Conservation (phyloP, 345 rosid species). For the Brassica incana region DNA sequence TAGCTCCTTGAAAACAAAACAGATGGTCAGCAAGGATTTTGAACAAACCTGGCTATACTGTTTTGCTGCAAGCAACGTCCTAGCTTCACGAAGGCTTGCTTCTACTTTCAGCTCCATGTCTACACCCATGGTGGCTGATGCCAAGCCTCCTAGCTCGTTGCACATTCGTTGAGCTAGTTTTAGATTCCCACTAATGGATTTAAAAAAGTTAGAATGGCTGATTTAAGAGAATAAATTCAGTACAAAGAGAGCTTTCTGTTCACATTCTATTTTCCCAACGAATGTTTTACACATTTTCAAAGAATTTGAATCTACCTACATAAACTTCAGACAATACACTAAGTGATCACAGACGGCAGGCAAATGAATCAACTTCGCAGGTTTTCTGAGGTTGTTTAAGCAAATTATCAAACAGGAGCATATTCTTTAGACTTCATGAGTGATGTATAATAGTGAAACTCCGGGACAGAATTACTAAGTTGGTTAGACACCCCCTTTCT, state of each 20-base stretch:
- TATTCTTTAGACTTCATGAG: not conserved
- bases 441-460: not conserved
- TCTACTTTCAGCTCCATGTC: constrained; percentile 88
- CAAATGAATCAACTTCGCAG: constrained; percentile 5
- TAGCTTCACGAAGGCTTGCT: constrained; percentile 88
- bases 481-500: constrained; percentile 13
- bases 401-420: not conserved
- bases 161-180: constrained; percentile 85
- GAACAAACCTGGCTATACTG: constrained; percentile 79
- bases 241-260: not conserved
- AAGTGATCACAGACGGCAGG: constrained; percentile 14
- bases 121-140: constrained; percentile 74
- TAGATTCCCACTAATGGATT: constrained; percentile 64
- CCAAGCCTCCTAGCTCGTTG: constrained; percentile 83
- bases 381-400: constrained; percentile 14
- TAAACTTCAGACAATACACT: constrained; percentile 8
- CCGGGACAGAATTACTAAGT: not conserved
- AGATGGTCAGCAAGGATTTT: constrained; percentile 16
- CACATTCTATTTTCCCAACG: not conserved
- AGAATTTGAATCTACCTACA: constrained; percentile 7
- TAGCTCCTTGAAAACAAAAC: not conserved
- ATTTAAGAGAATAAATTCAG: not conserved
- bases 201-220: constrained; percentile 25
- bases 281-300: constrained; percentile 8
- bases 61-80: constrained; percentile 92